Percentiles rank a stretch among this genome's conserved stretches.
phyloP scores from a whole-genome alignment of 2,329 filamentous ascomycete species.

The Colletotrichum eremochloae region DNA sequence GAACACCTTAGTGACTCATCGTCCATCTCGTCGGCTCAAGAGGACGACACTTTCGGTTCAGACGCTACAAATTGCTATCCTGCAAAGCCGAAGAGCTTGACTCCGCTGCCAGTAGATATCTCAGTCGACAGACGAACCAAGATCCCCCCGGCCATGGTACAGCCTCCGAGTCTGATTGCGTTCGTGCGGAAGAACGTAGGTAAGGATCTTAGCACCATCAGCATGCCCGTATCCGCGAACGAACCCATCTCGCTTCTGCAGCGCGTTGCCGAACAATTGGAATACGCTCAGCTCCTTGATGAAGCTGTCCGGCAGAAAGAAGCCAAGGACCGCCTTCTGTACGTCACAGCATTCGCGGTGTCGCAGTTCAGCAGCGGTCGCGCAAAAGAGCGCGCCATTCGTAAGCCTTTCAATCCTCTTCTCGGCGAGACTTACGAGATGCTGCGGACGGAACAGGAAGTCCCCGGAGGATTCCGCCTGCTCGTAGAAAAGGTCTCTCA shows the following conservation, averaged over 20 bases:
- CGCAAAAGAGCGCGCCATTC: slow-evolving; percentile 89
- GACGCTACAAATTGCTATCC: slow-evolving; percentile 79
- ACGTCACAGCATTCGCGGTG: slow-evolving; percentile 91
- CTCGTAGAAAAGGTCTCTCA: slow-evolving; percentile 97
- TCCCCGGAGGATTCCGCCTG: slow-evolving; percentile 82
- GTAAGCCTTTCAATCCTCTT: slow-evolving; percentile 98
- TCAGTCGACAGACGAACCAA: slow-evolving; percentile 75
- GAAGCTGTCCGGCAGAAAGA: slow-evolving; percentile 74
- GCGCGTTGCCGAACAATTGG: slow-evolving; percentile 88
- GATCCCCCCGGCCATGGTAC: slow-evolving; percentile 79
- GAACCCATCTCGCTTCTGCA: slow-evolving; percentile 92
- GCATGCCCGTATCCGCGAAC: slow-evolving; percentile 97
- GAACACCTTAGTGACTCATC: slow-evolving; percentile 69
- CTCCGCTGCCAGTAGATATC: slow-evolving; percentile 80
- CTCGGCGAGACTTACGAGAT: slow-evolving; percentile 96
- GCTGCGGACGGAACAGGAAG: slow-evolving; percentile 83
- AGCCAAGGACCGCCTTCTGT: slow-evolving; percentile 78
- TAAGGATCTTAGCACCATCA: slow-evolving; percentile 96
- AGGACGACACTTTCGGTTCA: slow-evolving; percentile 69
- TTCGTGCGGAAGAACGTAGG: slow-evolving; percentile 98
- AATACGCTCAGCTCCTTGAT: slow-evolving; percentile 90
- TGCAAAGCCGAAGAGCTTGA: slow-evolving; percentile 78
- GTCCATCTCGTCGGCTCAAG: slow-evolving; percentile 69
- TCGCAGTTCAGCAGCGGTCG: slow-evolving; percentile 86
- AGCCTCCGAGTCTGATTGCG: slow-evolving; percentile 91